phyloP scores from a whole-genome alignment of 2,329 filamentous ascomycete species.

The Apiospora kogelbergensis region DNA sequence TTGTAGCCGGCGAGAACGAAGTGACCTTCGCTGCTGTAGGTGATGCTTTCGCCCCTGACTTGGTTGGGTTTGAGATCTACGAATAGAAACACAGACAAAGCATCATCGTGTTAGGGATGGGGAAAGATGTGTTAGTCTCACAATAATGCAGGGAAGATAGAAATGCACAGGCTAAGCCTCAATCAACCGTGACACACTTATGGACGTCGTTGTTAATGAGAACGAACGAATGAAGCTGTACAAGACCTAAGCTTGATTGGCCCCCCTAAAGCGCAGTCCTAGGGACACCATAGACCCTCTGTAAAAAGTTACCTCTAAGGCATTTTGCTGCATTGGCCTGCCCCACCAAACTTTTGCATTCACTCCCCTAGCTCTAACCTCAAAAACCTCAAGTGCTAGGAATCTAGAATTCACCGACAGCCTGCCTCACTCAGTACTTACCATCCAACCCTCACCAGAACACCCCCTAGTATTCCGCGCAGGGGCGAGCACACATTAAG shows the following conservation, averaged over 20 bases:
- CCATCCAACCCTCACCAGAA: neutral
- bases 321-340: neutral
- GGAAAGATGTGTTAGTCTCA: no score
- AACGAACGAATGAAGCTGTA: neutral
- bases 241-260: neutral
- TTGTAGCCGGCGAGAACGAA: constrained; percentile 40
- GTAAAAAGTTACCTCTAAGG: neutral
- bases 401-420: neutral
- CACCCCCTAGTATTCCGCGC: neutral
- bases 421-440: neutral
- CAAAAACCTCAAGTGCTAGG: neutral
- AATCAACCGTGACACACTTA: no score
- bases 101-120: no score
- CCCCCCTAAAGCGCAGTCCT: neutral
- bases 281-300: neutral
- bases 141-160: no score
- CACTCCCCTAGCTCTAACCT: neutral
- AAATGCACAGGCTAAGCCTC: no score
- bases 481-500: neutral
- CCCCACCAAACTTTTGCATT: neutral
- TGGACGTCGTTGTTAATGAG: no score
- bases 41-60: constrained; percentile 37
- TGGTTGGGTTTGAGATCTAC: constrained; percentile 42
- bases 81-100: constrained; percentile 17
- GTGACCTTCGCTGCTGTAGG: constrained; percentile 34